Evolutionary conservation across 2,329 filamentous ascomycete genomes (phyloP).

Genomic region (Fusarium sacchari): DNA sequence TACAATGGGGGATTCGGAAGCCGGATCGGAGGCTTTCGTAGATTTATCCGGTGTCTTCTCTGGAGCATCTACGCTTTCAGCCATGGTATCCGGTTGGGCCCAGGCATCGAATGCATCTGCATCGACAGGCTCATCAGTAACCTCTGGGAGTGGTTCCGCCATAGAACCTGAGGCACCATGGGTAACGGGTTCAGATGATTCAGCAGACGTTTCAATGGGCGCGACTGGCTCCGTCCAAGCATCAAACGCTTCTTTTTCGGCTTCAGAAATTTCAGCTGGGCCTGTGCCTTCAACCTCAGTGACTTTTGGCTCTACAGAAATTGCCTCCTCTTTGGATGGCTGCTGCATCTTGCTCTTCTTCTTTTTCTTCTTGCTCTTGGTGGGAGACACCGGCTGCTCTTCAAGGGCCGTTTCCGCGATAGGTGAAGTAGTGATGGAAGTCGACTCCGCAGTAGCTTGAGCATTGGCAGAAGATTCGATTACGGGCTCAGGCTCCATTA

Average conservation of each 20-base stretch:
- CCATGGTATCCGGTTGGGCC: conserved; percentile 12
- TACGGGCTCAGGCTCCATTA: conserved; percentile 8
- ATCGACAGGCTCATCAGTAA: neutral
- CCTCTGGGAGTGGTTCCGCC: neutral
- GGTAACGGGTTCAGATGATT: neutral
- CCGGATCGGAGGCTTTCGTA: conserved; percentile 2
- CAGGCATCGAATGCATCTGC: conserved; percentile 34
- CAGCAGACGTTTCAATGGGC: neutral
- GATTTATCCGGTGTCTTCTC: conserved; percentile 9
- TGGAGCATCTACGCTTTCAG: neutral
- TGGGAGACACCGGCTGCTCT: conserved; percentile 9
- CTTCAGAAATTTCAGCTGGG: neutral
- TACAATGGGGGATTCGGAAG: conserved; percentile 5
- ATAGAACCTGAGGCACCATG: neutral
- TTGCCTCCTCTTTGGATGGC: conserved; percentile 8
- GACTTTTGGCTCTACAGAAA: neutral
- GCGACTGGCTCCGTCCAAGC: conserved; percentile 24
- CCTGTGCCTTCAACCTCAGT: neutral
- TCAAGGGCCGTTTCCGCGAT: neutral
- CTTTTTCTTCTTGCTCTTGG: conserved; percentile 42
- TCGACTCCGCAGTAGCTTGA: conserved; percentile 8
- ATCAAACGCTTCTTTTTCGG: conserved; percentile 29
- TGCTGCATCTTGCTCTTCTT: conserved; percentile 38
- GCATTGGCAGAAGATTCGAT: neutral
- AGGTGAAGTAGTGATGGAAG: conserved; percentile 14